phyloP scores from a whole-genome alignment of 2,329 filamentous ascomycete species.

The Bipolaris victoriae region DNA sequence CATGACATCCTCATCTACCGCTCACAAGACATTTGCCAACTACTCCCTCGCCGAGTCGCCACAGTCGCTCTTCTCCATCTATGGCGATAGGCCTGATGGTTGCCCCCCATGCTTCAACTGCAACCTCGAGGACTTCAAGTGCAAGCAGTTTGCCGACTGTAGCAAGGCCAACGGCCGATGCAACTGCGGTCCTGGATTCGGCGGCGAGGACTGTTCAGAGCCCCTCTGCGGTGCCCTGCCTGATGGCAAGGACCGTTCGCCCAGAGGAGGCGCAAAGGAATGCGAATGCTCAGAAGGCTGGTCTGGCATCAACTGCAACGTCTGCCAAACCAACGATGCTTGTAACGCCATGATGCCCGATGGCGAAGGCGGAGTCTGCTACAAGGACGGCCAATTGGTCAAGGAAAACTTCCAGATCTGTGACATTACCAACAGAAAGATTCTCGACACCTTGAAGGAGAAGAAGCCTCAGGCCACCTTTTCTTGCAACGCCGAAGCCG shows the following conservation, averaged over 20 bases:
- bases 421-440: constrained; percentile 95
- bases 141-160: constrained; percentile 87
- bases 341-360: constrained; percentile 89
- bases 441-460: constrained; percentile 81
- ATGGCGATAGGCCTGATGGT: constrained; percentile 74
- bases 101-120: constrained; percentile 98
- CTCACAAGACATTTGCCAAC: constrained; percentile 44
- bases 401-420: constrained; percentile 98
- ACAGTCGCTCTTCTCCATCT: constrained; percentile 66
- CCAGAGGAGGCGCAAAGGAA: constrained; percentile 67
- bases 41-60: constrained; percentile 61
- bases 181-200: constrained; percentile 88
- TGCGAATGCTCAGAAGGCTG: constrained; percentile 94
- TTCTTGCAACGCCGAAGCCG: constrained; percentile 76
- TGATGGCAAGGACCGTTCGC: constrained; percentile 75
- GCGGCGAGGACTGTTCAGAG: constrained; percentile 88
- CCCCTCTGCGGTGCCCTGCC: constrained; percentile 90
- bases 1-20: constrained; percentile 29
- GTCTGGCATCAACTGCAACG: constrained; percentile 95
- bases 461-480: constrained; percentile 94
- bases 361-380: constrained; percentile 83
- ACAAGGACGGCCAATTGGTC: constrained; percentile 86
- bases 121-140: constrained; percentile 88
- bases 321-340: constrained; percentile 82
- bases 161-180: constrained; percentile 92